Conservation (phyloP, 1,284 basidiomycete genomes). For the Cryptococcus maquisensis region DNA sequence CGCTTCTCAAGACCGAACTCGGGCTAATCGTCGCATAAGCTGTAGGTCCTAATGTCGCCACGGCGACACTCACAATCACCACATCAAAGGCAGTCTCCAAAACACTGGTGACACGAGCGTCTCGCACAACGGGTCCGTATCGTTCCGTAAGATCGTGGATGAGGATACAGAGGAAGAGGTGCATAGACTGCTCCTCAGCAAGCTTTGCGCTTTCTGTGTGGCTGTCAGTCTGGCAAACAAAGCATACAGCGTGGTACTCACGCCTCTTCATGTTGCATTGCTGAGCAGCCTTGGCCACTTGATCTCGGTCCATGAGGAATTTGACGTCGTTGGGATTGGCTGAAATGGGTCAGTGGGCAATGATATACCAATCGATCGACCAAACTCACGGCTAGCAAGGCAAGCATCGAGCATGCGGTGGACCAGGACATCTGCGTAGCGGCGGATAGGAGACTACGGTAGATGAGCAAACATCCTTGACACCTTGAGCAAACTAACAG, state of each 20-base stretch:
- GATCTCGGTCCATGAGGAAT: slow-evolving; percentile 94
- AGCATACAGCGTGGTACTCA: slow-evolving; percentile 9
- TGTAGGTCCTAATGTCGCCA: neutral
- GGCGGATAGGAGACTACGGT: slow-evolving; percentile 69
- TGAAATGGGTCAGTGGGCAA: neutral
- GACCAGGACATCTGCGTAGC: slow-evolving; percentile 83
- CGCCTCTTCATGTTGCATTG: slow-evolving; percentile 84
- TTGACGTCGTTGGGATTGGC: slow-evolving; percentile 60
- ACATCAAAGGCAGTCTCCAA: slow-evolving; percentile 96
- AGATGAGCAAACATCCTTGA: neutral
- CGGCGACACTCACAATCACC: slow-evolving; percentile 46
- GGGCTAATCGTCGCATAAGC: slow-evolving; percentile 48
- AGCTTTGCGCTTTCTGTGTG: slow-evolving; percentile 58
- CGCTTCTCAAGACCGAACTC: slow-evolving; percentile 98
- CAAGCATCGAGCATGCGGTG: slow-evolving; percentile 96
- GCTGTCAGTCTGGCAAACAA: neutral
- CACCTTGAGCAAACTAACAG: slow-evolving; percentile 43
- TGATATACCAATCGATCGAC: neutral
- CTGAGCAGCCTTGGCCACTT: slow-evolving; percentile 94
- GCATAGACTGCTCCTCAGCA: slow-evolving; percentile 93
- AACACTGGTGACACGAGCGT: slow-evolving; percentile 88
- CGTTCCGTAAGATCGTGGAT: slow-evolving; percentile 84
- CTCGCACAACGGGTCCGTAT: slow-evolving; percentile 89
- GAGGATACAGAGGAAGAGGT: slow-evolving; percentile 90
- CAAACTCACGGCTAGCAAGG: slow-evolving; percentile 59